Base-by-base conservation (phyloP, 2,329 filamentous ascomycete species). In the Pseudocercospora macadamiae region DNA sequence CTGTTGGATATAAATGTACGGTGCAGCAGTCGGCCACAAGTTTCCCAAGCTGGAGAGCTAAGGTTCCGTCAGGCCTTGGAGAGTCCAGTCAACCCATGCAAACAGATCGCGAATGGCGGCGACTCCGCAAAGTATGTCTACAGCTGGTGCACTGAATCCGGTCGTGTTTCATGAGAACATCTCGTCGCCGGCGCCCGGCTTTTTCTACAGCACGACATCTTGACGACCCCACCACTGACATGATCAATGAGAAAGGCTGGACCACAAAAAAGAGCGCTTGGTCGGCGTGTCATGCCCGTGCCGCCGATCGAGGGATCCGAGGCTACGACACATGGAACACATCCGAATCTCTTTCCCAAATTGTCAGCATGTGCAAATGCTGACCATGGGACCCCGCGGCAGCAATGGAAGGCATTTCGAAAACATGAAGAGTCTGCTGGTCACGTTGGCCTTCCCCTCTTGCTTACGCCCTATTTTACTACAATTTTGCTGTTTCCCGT, bases 11-110 rank as follows among this genome's bases (percentile, higher is more conserved):
- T n/a, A n/a, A n/a, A n/a, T n/a, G n/a, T 23, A 19, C 37, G 37
- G n/a, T 42, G 37, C 16, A 21, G 37, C 21, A 47, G 42, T 12
- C 42, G 42, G n/a, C 14, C 42, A 47, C 37, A 26, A n/a, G 30
- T 49, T 49, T 26, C 32, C 47, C 47, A 34, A 16, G 47, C 16
- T 49, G 16, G 25, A n/a, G 23, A 32, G 47, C 21, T 47, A 49
- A 47, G 47, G 47, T 56, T 52, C 57, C 39, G 53, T 39, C 19
- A 39, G 57, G 36, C 47, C 52, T 55, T 39, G 45, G 48, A 28
- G 53, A 55, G 18, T 26, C 34, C 30, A 26, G 32, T 44, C 23
- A 57, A n/a, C 47, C 55, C 55, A 39, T 51, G 55, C 36, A 44
- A 26, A 23, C 21, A 51, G 30, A 36, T 56, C 54, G 48, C 34